phyloP scores from a whole-genome alignment of 2,329 filamentous ascomycete species.

The Triangularia setosa region DNA sequence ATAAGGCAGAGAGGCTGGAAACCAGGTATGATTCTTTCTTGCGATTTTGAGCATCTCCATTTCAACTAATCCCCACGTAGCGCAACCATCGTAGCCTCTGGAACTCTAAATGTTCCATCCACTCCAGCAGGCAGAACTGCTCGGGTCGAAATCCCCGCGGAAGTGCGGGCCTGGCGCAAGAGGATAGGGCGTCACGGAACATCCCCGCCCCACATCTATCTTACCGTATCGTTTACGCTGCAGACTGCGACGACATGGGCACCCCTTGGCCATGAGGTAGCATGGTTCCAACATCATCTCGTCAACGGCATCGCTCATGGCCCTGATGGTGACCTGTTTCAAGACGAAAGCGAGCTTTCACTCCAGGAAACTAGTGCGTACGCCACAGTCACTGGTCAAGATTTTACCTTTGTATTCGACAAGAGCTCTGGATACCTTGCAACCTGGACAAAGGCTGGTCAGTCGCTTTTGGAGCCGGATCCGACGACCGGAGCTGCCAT shows the following conservation, averaged over 20 bases:
- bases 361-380: slow-evolving; percentile 22
- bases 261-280: slow-evolving; percentile 48
- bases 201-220: slow-evolving; percentile 41
- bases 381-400: slow-evolving; percentile 29
- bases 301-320: slow-evolving; percentile 24
- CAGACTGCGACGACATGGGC: slow-evolving; percentile 48
- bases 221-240: slow-evolving; percentile 44
- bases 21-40: slow-evolving; percentile 28
- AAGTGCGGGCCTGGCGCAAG: slow-evolving; percentile 17
- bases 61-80: slow-evolving; percentile 13
- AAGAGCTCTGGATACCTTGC: slow-evolving; percentile 41
- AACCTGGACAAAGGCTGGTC: slow-evolving; percentile 36
- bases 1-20: slow-evolving; percentile 42
- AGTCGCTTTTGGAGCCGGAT: slow-evolving; percentile 34
- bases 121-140: slow-evolving; percentile 37
- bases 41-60: background rate
- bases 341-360: slow-evolving; percentile 17
- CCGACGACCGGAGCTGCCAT: slow-evolving; percentile 37
- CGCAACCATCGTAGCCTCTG: slow-evolving; percentile 31
- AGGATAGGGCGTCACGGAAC: slow-evolving; percentile 33
- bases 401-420: slow-evolving; percentile 43
- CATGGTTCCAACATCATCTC: slow-evolving; percentile 49
- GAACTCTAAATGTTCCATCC: slow-evolving; percentile 38
- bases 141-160: slow-evolving; percentile 33
- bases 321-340: slow-evolving; percentile 4